Base-by-base conservation (phyloP, 2,329 filamentous ascomycete genomes). In the Ophiostoma montium region DNA sequence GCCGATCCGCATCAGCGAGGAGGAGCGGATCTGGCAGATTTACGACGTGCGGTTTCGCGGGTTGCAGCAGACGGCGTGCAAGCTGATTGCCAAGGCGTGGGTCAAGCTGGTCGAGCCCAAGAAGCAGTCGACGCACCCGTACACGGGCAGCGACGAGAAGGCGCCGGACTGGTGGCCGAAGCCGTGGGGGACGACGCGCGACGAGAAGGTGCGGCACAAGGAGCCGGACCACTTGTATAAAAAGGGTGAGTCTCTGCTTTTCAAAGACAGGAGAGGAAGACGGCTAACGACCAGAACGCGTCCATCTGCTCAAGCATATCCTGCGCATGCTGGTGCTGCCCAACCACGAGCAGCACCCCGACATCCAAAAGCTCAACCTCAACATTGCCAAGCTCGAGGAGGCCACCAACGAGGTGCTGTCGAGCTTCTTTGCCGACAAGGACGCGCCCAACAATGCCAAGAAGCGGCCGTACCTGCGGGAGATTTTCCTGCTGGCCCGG, bases 211-310 rank as follows among this genome's bases (percentile, higher is more conserved):
- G 47, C 70, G 76, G 12, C 82, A 86, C 60, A 82, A 76, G 58
- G 83, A 87, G 62, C 84, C 83, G 1, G 83, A 87, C 57, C 84
- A 87, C 63, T 65, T 85, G 44, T 75, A 75, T 57, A 85, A 82
- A 60, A 68, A 72, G 58, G 79, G 82, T 84, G 62, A 58, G 67
- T 21, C n/a, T n/a, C 23, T 12, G 12, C 5, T 7, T 9, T 12
- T 33, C 8, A 18, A n/a, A 18, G 3, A 32, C 12, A 15, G 19
- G n/a, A 15, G 46, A 31, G 15, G 2, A 12, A n/a, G n/a, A n/a
- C n/a, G 19, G 16, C 18, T 23, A 18, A 27, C 15, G 6, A 27
- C 23, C 55, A 82, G 78, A 82, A 57, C 72, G 78, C 15, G 70
- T 81, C 11, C 65, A 71, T 52, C 65, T 82, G 1, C 63, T 82